Evolutionary conservation across 345 rosid genomes (phyloP), one percentile per base, ranked within the genome.

Genomic region (Eucalyptus caleyi): DNA sequence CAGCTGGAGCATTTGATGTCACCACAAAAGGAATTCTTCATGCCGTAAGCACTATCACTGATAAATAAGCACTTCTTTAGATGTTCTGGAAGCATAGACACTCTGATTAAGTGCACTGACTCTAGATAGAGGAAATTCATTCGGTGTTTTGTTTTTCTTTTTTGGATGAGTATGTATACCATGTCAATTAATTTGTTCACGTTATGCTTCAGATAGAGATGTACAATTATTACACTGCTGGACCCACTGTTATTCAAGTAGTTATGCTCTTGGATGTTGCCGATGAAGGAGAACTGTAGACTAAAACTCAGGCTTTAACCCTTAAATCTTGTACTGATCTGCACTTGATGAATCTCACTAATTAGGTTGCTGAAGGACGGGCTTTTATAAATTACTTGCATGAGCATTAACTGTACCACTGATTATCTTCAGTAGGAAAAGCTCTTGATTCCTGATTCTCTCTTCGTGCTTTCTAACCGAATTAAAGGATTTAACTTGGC

Each of bases 11-110:
- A 51, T 97, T 97, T 91, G 99, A 97, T 94, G 99, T 97, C 93
- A 96, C 99, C 60, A 97, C 98, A 49, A 97, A 97, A 92, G 99
- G 99, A 91, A 92, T 97, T 90, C 98, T 97, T 92, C 99, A 97
- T 89, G 7, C 96, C 37, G 99, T 97, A 95, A 92, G 96, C 88
- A 59, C 83, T 37, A 37, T 72, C 45, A 37, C 83, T 72, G 26
- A 37, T 72, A 72, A 37, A 42, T 72, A 19, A 8, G 45, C 27
- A 32, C 6, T 32, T 21, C 6, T 72, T 72, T 72, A 37, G 26
- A 42, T 72, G 45, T 72, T 37, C 83, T 72, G 82, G 45, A 37
- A 37, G 42, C 83, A 37, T 37, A 72, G 27, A 72, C 27, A 72
- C 83, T 72, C 82, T 72, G 83, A 37, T 72, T 72, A 37, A 72